phyloP scores from a whole-genome alignment of 106 monocot species.

The Gastrodia elata region DNA sequence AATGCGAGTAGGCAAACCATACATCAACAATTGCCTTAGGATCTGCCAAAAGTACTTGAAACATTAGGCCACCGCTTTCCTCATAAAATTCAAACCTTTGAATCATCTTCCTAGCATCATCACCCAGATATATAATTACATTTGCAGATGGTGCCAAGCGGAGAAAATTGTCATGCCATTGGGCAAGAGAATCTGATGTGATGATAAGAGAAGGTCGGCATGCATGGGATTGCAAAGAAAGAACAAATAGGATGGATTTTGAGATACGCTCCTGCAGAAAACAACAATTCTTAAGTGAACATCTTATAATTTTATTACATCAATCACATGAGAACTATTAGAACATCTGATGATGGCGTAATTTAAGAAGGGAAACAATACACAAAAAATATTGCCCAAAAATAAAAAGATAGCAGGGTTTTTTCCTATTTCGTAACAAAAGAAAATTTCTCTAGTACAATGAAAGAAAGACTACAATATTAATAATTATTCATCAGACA shows the following conservation, averaged over 20 bases:
- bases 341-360: neutral
- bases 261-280: conserved; percentile 49
- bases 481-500: neutral
- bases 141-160: conserved; percentile 48
- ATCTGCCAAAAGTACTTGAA: conserved; percentile 63
- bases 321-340: neutral
- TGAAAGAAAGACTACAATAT: neutral
- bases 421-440: neutral
- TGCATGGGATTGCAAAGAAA: conserved; percentile 24
- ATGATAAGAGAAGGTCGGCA: conserved; percentile 53
- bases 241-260: conserved; percentile 43
- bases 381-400: neutral
- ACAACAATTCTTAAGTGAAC: neutral
- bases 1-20: conserved; percentile 10
- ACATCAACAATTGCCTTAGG: conserved; percentile 60
- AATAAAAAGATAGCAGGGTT: neutral
- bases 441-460: neutral
- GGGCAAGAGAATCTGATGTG: conserved; percentile 27
- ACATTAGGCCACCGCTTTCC: conserved; percentile 49
- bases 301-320: neutral
- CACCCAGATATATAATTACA: conserved; percentile 45
- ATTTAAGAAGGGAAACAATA: neutral
- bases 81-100: conserved; percentile 49
- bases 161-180: conserved; percentile 46
- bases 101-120: conserved; percentile 35